A percentile compares a stretch with the other conserved stretches of the same genome.
These are phyloP conservation scores for Trichosporon coremiiforme DNA, from an alignment of 1,284 basidiomycete genomes.

Conservation along the genomic window DNA sequence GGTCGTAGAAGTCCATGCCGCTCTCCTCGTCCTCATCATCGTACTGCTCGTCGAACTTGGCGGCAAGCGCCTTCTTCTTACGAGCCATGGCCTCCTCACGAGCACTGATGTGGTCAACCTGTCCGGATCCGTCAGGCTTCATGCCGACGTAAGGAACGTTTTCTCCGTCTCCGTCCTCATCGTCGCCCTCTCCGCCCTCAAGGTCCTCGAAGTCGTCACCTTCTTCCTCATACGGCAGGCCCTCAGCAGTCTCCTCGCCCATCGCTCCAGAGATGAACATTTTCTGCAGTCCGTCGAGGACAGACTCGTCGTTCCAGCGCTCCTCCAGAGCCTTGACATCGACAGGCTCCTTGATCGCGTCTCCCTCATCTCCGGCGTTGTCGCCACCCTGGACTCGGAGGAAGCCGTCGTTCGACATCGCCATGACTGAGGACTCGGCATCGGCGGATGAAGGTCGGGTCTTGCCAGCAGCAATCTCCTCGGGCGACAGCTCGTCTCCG, in stretches of 20 bases:
- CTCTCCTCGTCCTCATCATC: slow-evolving; percentile 73
- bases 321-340: slow-evolving; percentile 61
- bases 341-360: slow-evolving; percentile 68
- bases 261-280: slow-evolving; percentile 84
- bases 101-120: slow-evolving; percentile 48
- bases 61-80: slow-evolving; percentile 90
- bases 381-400: slow-evolving; percentile 64
- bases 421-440: slow-evolving; percentile 45
- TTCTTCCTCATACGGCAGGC: slow-evolving; percentile 58
- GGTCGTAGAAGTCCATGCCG: slow-evolving; percentile 82
- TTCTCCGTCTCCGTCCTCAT: slow-evolving; percentile 58
- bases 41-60: slow-evolving; percentile 95
- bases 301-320: slow-evolving; percentile 80
- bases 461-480: slow-evolving; percentile 66
- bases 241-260: slow-evolving; percentile 50
- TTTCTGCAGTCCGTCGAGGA: slow-evolving; percentile 80
- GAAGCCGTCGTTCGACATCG: slow-evolving; percentile 66
- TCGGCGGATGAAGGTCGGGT: slow-evolving; percentile 51
- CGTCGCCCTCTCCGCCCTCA: slow-evolving; percentile 58
- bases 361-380: slow-evolving; percentile 62
- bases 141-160: slow-evolving; percentile 53
- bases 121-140: slow-evolving; percentile 40
- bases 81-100: slow-evolving; percentile 67
- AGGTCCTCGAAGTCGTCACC: slow-evolving; percentile 61
- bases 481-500: slow-evolving; percentile 67